phyloP scores from a whole-genome alignment of 768 basidiomycete genomes.

The Boletus patriciae region DNA sequence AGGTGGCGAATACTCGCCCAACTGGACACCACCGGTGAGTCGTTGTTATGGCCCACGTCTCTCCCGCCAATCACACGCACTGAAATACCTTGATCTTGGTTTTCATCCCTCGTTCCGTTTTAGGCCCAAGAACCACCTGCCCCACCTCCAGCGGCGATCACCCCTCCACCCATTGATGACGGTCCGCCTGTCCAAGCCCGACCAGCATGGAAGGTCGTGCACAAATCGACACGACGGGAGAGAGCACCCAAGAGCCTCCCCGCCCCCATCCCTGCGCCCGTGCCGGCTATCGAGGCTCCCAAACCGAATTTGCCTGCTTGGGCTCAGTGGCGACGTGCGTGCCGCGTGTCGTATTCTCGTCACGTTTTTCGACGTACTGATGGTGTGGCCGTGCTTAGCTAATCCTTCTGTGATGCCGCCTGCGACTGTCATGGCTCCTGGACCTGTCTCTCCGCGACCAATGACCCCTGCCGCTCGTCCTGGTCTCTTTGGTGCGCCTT shows the following conservation, averaged over 20 bases:
- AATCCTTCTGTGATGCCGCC: conserved; percentile 66
- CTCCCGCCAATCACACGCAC: not conserved
- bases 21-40: conserved; percentile 66
- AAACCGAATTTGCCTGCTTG: conserved; percentile 68
- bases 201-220: conserved; percentile 74
- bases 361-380: not conserved
- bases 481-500: conserved; percentile 63
- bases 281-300: conserved; percentile 44
- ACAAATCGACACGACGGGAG: conserved; percentile 59
- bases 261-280: conserved; percentile 32
- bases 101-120: not conserved
- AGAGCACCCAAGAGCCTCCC: conserved; percentile 45
- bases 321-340: conserved; percentile 80
- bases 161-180: conserved; percentile 49
- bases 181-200: conserved; percentile 50
- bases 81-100: not conserved
- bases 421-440: conserved; percentile 39
- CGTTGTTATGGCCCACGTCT: not conserved
- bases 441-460: conserved; percentile 34
- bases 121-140: conserved; percentile 38
- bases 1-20: conserved; percentile 74
- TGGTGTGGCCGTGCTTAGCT: conserved; percentile 39
- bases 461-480: conserved; percentile 51
- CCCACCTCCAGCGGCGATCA: conserved; percentile 39
- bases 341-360: not conserved